Evolutionary conservation across 2,329 filamentous ascomycete species (phyloP), one percentile per base, ranked within the genome.

Genomic region (Aspergillus cejpii): DNA sequence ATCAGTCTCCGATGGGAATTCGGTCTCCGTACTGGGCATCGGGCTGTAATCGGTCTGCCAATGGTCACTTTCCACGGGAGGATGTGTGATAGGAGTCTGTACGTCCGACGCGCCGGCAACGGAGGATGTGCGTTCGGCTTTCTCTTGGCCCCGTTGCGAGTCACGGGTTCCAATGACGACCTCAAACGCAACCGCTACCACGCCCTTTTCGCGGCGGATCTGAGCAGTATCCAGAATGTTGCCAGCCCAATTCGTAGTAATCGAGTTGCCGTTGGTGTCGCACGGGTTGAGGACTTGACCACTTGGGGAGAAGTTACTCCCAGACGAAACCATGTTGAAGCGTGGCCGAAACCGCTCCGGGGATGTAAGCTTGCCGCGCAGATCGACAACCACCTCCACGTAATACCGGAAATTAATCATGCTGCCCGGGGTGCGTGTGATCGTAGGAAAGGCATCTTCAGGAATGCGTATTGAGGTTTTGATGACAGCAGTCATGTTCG

Each of bases 361-460:
- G n/a, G 80, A 80, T 1, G 83, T 80, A 31, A 96, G 71, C 62
- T 88, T 92, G 28, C 91, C 91, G 37, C 92, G 90, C 0, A 97
- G 75, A 61, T 98, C 92, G 17, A 96, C 80, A 21, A 97, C 83
- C 2, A 96, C 87, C 65, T 98, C 92, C 15, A 96, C 78, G 54
- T 90, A 87, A 61, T 98, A 97, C 55, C 84, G 87, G 72, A 98
- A 97, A 56, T 84, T 89, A 53, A 98, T 92, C 83, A 97, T 92
- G 26, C 87, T 84, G 3, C 91, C 89, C 0, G 92, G 92, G 0
- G 96, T 88, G 43, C 83, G 84, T 21, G 81, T 82, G 50, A 97
- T 97, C 2, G 90, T 95, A 0, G 92, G 91, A 56, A 97, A 97
- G 0, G 83, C 82, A 59, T 95, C 87, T 51, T 94, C 88, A 0